phyloP scores from a whole-genome alignment of 208 protist genomes.

The Acanthamoeba rhysodes region DNA sequence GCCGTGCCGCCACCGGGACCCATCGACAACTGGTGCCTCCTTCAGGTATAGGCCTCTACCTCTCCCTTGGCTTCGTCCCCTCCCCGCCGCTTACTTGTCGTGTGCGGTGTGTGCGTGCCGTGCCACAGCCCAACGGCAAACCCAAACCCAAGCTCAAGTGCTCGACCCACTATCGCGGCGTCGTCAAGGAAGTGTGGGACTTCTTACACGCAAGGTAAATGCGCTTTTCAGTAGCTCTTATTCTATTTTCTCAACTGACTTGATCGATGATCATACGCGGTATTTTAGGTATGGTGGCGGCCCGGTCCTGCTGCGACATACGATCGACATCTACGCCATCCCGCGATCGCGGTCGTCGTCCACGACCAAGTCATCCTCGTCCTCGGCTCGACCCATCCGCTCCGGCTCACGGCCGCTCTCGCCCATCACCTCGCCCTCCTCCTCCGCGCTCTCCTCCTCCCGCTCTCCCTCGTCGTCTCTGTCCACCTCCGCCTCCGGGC shows the following conservation, averaged over 20 bases:
- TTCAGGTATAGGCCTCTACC: not conserved
- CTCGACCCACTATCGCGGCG: slow-evolving; percentile 49
- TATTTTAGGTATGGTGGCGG: not conserved
- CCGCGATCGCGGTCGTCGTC: not conserved
- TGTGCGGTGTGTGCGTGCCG: not conserved
- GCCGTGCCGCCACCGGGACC: not conserved
- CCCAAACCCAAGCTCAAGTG: slow-evolving; percentile 12
- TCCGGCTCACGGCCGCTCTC: not conserved
- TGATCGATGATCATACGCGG: too few species aligned
- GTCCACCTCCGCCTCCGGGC: not conserved
- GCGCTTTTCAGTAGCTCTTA: too few species aligned
- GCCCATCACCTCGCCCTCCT: not conserved
- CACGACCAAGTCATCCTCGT: not conserved
- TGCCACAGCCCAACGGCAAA: not conserved
- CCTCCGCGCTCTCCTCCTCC: not conserved
- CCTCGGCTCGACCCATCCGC: not conserved
- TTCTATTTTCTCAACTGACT: too few species aligned
- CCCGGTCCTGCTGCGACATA: not conserved
- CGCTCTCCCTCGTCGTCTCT: not conserved
- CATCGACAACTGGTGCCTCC: slow-evolving; percentile 49
- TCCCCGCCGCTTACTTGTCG: not conserved
- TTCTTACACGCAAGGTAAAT: not conserved
- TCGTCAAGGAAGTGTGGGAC: slow-evolving; percentile 67
- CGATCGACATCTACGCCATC: not conserved
- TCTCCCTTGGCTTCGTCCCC: not conserved